These are phyloP conservation scores for Penicillium sp. DNA, from an alignment of 2,329 filamentous ascomycete species.

Conservation along the genomic window DNA sequence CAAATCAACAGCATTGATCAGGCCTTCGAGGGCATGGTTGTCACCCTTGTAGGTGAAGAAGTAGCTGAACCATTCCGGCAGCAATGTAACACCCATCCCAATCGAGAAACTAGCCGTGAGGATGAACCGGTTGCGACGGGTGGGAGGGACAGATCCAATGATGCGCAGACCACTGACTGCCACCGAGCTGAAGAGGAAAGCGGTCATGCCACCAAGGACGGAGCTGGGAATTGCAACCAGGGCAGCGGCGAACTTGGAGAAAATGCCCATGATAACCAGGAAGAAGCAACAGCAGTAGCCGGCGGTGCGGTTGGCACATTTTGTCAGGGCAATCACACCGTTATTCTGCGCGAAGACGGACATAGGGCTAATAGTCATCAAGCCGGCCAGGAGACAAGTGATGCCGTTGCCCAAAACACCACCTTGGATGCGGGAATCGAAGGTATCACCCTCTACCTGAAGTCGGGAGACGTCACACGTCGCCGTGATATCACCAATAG, in stretches of 20 bases:
- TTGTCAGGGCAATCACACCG: constrained; percentile 65
- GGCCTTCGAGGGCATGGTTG: constrained; percentile 67
- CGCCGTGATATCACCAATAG: constrained; percentile 65
- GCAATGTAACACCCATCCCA: constrained; percentile 55
- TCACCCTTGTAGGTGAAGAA: constrained; percentile 46
- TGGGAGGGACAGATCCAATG: constrained; percentile 61
- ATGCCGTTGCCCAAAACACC: constrained; percentile 65
- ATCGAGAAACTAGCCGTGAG: constrained; percentile 60
- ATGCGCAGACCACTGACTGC: constrained; percentile 65
- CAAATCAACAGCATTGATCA: constrained; percentile 54
- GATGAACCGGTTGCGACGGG: constrained; percentile 64
- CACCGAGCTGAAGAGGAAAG: constrained; percentile 66
- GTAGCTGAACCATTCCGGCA: constrained; percentile 48
- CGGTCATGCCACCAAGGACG: constrained; percentile 51
- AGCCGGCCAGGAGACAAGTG: constrained; percentile 61
- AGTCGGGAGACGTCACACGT: constrained; percentile 65
- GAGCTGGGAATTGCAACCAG: constrained; percentile 62
- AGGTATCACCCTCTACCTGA: constrained; percentile 61
- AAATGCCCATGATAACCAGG: constrained; percentile 66
- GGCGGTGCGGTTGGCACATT: constrained; percentile 66
- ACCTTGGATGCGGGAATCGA: constrained; percentile 68
- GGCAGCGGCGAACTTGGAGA: constrained; percentile 67
- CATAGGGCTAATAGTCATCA: constrained; percentile 68
- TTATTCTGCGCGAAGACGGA: constrained; percentile 68
- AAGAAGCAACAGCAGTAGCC: constrained; percentile 66